Evolutionary conservation across 441 rosid genomes (phyloP).

Genomic region (Erodium texanum): DNA sequence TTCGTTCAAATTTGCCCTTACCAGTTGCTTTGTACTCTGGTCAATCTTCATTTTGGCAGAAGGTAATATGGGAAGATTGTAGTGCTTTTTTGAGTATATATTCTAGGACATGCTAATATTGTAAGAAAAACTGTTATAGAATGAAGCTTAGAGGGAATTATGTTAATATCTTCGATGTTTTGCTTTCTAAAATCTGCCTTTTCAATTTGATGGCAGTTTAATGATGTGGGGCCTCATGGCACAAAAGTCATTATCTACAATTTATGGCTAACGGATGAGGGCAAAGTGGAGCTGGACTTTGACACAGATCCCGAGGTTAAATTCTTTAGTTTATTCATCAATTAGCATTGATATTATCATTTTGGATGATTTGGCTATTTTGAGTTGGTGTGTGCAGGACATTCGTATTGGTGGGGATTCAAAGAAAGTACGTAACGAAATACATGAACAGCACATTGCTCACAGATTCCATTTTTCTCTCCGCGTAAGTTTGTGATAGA

Average conservation of each 20-base stretch:
- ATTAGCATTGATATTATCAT: slow-evolving; percentile 5
- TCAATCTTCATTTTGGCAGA: too few relatives aligned
- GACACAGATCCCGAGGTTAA: slow-evolving; percentile 57
- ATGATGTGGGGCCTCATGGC: slow-evolving; percentile 66
- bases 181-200: not conserved
- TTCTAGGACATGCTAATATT: not conserved
- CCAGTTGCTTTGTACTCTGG: too few relatives aligned
- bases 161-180: not conserved
- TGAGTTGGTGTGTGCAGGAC: too few relatives aligned
- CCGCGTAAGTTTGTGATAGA: slow-evolving; percentile 51
- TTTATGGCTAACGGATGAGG: slow-evolving; percentile 66
- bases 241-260: slow-evolving; percentile 82
- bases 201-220: slow-evolving; percentile 50
- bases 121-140: too few relatives aligned
- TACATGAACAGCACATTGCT: slow-evolving; percentile 66
- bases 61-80: too few relatives aligned
- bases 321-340: slow-evolving; percentile 10
- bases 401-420: slow-evolving; percentile 62
- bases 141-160: not conserved
- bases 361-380: slow-evolving; percentile 18
- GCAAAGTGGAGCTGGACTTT: slow-evolving; percentile 69
- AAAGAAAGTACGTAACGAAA: slow-evolving; percentile 32
- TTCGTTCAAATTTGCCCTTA: too few relatives aligned
- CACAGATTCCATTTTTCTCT: slow-evolving; percentile 58
- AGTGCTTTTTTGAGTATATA: not conserved